A percentile compares a stretch with the other conserved stretches of the same genome.
Conservation (phyloP, 495 filamentous ascomycete species). For the Trichocladium antarcticum region DNA sequence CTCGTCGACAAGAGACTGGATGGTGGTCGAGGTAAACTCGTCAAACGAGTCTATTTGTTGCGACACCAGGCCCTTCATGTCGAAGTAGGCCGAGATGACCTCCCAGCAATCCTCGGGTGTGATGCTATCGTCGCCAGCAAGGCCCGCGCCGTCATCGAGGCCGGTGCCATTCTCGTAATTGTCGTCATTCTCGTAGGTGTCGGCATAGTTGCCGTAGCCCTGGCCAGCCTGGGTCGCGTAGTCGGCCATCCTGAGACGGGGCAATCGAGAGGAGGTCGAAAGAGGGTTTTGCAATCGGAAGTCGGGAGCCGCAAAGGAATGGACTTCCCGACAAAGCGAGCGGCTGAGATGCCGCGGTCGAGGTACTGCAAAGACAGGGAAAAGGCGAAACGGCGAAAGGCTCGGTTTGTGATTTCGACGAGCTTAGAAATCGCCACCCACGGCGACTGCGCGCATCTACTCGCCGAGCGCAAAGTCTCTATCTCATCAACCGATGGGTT, state of each 20-base stretch:
- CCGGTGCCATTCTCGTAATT: slow-evolving; percentile 44
- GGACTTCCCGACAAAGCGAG: background rate
- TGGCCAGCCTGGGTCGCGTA: slow-evolving; percentile 15
- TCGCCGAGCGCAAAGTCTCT: slow-evolving; percentile 11
- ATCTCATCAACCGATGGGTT: slow-evolving; percentile 12
- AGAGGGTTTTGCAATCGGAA: background rate
- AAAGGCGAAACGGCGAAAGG: background rate
- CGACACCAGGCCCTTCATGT: slow-evolving; percentile 86
- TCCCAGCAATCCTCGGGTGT: slow-evolving; percentile 95
- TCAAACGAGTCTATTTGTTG: slow-evolving; percentile 98
- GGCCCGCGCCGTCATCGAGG: slow-evolving; percentile 62
- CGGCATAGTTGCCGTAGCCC: slow-evolving; percentile 17
- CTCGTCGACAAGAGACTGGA: slow-evolving; percentile 84
- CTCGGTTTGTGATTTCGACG: background rate
- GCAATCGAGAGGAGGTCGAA: background rate
- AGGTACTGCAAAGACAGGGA: too few species aligned
- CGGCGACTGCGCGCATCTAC: slow-evolving; percentile 22
- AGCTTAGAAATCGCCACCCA: slow-evolving; percentile 24
- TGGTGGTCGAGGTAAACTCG: slow-evolving; percentile 84
- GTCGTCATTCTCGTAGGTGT: slow-evolving; percentile 34
- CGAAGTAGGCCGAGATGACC: slow-evolving; percentile 94
- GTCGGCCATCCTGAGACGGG: slow-evolving; percentile 16
- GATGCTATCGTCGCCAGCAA: slow-evolving; percentile 75
- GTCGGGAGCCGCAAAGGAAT: background rate
- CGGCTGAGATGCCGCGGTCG: background rate